These are phyloP conservation scores for Sugiyamaella neomexicana DNA, from an alignment of 1,139 yeast species.

Conservation along the genomic window DNA sequence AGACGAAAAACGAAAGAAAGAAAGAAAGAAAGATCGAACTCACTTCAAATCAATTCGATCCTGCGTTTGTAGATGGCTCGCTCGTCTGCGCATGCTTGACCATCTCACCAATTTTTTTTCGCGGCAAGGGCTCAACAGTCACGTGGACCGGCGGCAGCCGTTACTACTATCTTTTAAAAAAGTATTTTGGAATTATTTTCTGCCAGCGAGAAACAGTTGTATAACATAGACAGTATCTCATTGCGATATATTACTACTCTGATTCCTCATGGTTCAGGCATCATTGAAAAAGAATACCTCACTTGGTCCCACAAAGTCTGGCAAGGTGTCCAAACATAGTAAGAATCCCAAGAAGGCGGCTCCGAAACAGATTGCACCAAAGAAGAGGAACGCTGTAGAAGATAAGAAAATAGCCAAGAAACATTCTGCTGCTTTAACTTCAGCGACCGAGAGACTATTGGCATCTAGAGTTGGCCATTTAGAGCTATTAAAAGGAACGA, in stretches of 20 bases:
- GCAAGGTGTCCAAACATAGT: conserved; percentile 30
- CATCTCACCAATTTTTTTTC: conserved; percentile 12
- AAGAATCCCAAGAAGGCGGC: conserved; percentile 65
- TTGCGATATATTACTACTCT: background rate
- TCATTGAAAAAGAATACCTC: conserved; percentile 43
- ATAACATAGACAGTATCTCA: background rate
- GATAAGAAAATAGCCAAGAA: conserved; percentile 54
- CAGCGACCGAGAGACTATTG: conserved; percentile 78
- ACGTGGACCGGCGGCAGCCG: background rate
- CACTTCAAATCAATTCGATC: conserved; percentile 5
- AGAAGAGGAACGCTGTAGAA: conserved; percentile 50
- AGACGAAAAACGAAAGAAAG: background rate
- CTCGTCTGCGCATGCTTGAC: background rate
- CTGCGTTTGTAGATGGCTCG: conserved; percentile 1
- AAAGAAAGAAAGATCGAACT: conserved; percentile 4
- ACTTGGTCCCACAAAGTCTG: conserved; percentile 23
- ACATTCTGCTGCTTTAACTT: conserved; percentile 65
- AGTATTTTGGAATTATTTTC: background rate
- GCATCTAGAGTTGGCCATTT: conserved; percentile 94
- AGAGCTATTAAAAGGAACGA: conserved; percentile 87
- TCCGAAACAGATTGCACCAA: conserved; percentile 70
- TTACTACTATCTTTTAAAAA: conserved; percentile 3
- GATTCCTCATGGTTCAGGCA: conserved; percentile 56
- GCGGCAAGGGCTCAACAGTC: background rate
- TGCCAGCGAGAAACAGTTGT: background rate